Percentiles rank a stretch among this genome's conserved stretches.
Evolutionary conservation across 2,329 filamentous ascomycete species (phyloP).

Genomic region (Scopulariopsis brevicaulis): DNA sequence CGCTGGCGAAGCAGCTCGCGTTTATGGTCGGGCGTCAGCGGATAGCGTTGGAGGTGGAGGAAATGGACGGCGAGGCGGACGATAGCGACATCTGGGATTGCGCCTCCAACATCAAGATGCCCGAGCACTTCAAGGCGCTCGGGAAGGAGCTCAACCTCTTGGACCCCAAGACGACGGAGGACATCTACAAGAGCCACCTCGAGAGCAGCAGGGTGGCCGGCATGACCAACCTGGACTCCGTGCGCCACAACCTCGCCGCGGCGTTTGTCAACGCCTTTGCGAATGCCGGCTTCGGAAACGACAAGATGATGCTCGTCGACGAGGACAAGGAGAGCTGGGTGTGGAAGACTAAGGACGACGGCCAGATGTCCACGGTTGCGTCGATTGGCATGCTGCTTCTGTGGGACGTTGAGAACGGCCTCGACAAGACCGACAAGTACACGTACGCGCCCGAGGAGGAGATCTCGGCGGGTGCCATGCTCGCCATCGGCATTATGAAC

Average conservation of each 20-base stretch:
- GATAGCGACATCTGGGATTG: slow-evolving; percentile 70
- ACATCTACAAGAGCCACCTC: slow-evolving; percentile 98
- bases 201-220: slow-evolving; percentile 90
- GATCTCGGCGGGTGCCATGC: slow-evolving; percentile 82
- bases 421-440: slow-evolving; percentile 92
- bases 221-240: slow-evolving; percentile 90
- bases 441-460: slow-evolving; percentile 60
- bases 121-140: slow-evolving; percentile 86
- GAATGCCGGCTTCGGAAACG: slow-evolving; percentile 88
- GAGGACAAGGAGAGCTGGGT: slow-evolving; percentile 89
- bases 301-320: slow-evolving; percentile 95
- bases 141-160: slow-evolving; percentile 95
- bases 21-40: slow-evolving; percentile 88
- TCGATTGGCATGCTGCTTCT: slow-evolving; percentile 84
- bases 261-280: slow-evolving; percentile 96
- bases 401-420: slow-evolving; percentile 85
- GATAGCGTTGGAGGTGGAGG: slow-evolving; percentile 63
- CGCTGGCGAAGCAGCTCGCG: slow-evolving; percentile 84
- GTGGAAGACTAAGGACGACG: slow-evolving; percentile 98
- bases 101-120: slow-evolving; percentile 75
- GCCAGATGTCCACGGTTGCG: slow-evolving; percentile 92
- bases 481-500: slow-evolving; percentile 93
- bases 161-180: slow-evolving; percentile 92
- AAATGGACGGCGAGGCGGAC: slow-evolving; percentile 60
- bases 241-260: slow-evolving; percentile 87